Evolutionary conservation across 2,329 filamentous ascomycete species (phyloP).

Genomic region (Sphaerulina vaccinii): DNA sequence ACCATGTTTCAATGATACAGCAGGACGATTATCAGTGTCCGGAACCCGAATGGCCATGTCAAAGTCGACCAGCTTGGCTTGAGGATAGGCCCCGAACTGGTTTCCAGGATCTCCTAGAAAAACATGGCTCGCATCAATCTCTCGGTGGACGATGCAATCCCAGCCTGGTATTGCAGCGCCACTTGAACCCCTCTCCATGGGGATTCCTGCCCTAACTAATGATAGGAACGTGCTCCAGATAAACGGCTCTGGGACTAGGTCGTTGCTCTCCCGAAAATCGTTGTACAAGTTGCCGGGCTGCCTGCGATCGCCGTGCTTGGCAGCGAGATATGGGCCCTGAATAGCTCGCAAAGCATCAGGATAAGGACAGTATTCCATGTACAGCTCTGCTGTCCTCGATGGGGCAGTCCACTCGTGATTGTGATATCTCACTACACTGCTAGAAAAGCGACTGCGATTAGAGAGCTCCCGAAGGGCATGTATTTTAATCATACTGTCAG

Average conservation of each 20-base stretch:
- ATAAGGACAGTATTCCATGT: conserved; percentile 7
- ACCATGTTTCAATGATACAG: not conserved
- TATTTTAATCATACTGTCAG: not conserved
- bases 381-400: not conserved
- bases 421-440: not conserved
- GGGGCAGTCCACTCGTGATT: too few relatives aligned
- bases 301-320: not conserved
- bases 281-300: not conserved
- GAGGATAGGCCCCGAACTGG: not conserved
- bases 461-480: not conserved
- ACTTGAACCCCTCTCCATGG: conserved; percentile 1
- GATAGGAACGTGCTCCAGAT: conserved; percentile 5
- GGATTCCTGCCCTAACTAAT: conserved; percentile 1
- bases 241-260: conserved; percentile 6
- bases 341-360: not conserved
- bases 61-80: not conserved
- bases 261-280: not conserved
- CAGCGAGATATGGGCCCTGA: not conserved
- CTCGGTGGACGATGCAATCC: conserved; percentile 88
- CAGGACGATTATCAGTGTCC: not conserved
- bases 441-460: conserved; percentile 1
- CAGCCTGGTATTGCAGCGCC: not conserved
- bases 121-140: conserved; percentile 95
- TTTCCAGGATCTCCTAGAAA: conserved; percentile 67
- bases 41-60: not conserved